Evolutionary conservation across 2,329 filamentous ascomycete species (phyloP), one percentile per base, ranked within the genome.

Genomic region (Harringtonia aguacate): DNA sequence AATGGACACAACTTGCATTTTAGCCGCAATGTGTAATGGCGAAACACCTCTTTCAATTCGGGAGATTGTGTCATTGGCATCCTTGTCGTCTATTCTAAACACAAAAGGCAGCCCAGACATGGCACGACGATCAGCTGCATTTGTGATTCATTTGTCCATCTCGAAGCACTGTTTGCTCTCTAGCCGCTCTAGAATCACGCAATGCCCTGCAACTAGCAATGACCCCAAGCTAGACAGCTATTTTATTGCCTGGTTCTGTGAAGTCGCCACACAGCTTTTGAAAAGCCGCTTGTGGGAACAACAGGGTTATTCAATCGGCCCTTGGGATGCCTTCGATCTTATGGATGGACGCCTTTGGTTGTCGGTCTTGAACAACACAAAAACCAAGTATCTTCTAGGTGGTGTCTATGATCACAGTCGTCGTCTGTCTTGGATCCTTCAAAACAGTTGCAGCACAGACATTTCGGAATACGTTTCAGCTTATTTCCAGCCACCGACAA

Each of bases 261-360:
- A 33, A 4, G n/a, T 21, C 2, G 34, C 34, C 7, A n/a, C 24
- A 14, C 13, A 37, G 30, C 1, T 48, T 44, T 36, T 50, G 3
- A 18, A 40, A 20, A 18, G 24, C 8, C 50, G 35, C 18, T 8
- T 12, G 9, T n/a, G 10, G n/a, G 6, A 30, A 20, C 31, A 3
- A 18, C 7, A 22, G 13, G 12, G 13, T 34, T 6, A 22, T n/a
- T 35, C 20, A 10, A 27, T 27, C 24, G 10, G 6, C 24, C 10
- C 24, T 27, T 54, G 53, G 51, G 51, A 59, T 29, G 42, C 50
- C 9, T 59, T 55, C 21, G 50, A 53, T 36, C 35, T 52, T 2
- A 12, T 58, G 33, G 55, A 57, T 27, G 55, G 55, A 1, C 47
- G 53, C 18, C 27, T 56, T 8, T 48, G 52, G 10, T 33, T 21